Evolutionary conservation across 306 rosid species (phyloP).

Genomic region (Sicyos baderoa): DNA sequence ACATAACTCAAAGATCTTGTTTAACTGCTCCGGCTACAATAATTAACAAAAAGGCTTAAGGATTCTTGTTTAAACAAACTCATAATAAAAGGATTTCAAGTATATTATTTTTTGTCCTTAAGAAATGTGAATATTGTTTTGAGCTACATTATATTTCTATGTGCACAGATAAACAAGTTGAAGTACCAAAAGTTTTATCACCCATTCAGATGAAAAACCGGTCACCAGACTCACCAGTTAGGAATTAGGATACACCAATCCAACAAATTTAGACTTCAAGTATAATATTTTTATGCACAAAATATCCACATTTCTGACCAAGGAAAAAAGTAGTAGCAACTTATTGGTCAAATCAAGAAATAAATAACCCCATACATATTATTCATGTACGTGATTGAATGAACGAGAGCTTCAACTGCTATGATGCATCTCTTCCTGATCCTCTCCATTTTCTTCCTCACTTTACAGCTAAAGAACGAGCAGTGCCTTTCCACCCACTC

Average conservation of each 20-base stretch:
- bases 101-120: not conserved
- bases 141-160: not conserved
- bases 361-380: not conserved
- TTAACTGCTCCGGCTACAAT: constrained; percentile 42
- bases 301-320: not conserved
- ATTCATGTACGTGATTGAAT: not conserved
- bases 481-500: too few species aligned
- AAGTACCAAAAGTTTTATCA: not conserved
- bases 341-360: not conserved
- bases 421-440: too few species aligned
- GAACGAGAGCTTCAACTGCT: too few species aligned
- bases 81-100: not conserved
- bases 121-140: not conserved
- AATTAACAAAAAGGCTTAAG: constrained; percentile 6
- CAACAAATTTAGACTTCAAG: not conserved
- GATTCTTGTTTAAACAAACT: not conserved
- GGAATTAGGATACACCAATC: too few species aligned
- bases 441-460: too few species aligned
- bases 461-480: too few species aligned
- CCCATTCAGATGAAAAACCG: not conserved
- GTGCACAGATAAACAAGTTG: not conserved
- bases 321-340: not conserved
- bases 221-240: too few species aligned
- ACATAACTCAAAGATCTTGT: constrained; percentile 45
- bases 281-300: not conserved